These are phyloP conservation scores for Septoria petroselini DNA, from an alignment of 2,329 filamentous ascomycete species.

Conservation along the genomic window DNA sequence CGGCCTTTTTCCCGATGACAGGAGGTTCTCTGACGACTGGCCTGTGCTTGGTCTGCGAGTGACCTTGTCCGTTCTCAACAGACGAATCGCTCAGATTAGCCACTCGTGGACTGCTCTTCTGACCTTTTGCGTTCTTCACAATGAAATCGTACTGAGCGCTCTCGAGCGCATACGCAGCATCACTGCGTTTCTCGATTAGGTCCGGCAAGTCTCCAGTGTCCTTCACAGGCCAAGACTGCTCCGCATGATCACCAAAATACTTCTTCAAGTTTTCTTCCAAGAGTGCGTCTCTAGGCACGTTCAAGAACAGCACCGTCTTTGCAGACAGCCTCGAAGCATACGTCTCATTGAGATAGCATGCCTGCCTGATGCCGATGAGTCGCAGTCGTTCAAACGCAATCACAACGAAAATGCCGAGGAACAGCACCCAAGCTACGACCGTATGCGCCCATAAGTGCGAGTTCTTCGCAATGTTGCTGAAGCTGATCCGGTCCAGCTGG, in stretches of 20 bases:
- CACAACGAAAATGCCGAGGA: constrained; percentile 41
- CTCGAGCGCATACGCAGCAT: constrained; percentile 45
- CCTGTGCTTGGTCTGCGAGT: constrained; percentile 38
- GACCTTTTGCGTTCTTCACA: constrained; percentile 35
- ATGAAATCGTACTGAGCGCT: constrained; percentile 46
- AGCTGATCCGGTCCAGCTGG: constrained; percentile 36
- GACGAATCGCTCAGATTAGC: neutral
- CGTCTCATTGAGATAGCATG: constrained; percentile 46
- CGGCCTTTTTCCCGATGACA: constrained; percentile 77
- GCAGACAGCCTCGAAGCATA: constrained; percentile 47
- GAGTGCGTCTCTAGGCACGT: constrained; percentile 41
- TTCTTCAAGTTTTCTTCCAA: constrained; percentile 33
- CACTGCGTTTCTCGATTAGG: constrained; percentile 46
- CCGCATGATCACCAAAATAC: constrained; percentile 41
- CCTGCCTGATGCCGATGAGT: constrained; percentile 50
- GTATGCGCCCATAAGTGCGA: constrained; percentile 48
- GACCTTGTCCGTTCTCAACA: constrained; percentile 24
- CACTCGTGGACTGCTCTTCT: constrained; percentile 10
- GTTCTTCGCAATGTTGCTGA: constrained; percentile 43
- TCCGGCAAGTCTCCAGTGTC: constrained; percentile 46
- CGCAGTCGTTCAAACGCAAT: constrained; percentile 48
- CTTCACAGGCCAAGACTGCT: constrained; percentile 45
- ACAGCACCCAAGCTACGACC: constrained; percentile 44
- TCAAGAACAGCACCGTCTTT: constrained; percentile 49
- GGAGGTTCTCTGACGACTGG: constrained; percentile 69